phyloP scores from a whole-genome alignment of 202 grass and related monocot genomes.

The Setaria viridis region DNA sequence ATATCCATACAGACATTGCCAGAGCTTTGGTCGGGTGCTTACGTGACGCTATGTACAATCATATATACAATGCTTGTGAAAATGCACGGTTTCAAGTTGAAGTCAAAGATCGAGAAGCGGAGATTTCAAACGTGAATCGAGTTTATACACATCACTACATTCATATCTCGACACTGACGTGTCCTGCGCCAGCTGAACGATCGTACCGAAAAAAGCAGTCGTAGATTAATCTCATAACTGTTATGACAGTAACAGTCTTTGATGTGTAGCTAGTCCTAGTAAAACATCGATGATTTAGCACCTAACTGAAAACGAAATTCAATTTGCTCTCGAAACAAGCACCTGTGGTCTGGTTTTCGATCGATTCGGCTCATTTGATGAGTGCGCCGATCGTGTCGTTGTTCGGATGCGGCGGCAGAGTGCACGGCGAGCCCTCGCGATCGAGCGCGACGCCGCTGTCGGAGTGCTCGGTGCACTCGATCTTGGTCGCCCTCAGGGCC shows the following conservation, averaged over 20 bases:
- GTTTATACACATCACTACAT: background rate
- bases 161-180: slow-evolving; percentile 20
- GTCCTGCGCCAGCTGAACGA: background rate
- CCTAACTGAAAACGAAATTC: background rate
- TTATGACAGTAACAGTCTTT: background rate
- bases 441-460: background rate
- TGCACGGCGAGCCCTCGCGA: background rate
- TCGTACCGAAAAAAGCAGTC: background rate
- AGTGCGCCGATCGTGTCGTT: background rate
- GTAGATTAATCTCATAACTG: slow-evolving; percentile 10
- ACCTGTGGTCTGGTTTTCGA: background rate
- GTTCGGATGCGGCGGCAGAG: background rate
- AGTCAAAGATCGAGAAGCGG: slow-evolving; percentile 26
- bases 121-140: slow-evolving; percentile 22
- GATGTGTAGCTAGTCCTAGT: background rate
- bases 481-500: slow-evolving; percentile 56
- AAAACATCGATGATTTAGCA: background rate
- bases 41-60: slow-evolving; percentile 9
- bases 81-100: background rate
- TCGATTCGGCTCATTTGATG: background rate
- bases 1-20: background rate
- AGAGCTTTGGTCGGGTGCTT: background rate
- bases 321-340: background rate
- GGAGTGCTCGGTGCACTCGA: slow-evolving; percentile 76
- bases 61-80: background rate